A percentile compares a stretch with the other conserved stretches of the same genome.
These are phyloP conservation scores for Penicillium alfredii DNA, from an alignment of 495 filamentous ascomycete genomes.

Conservation along the genomic window DNA sequence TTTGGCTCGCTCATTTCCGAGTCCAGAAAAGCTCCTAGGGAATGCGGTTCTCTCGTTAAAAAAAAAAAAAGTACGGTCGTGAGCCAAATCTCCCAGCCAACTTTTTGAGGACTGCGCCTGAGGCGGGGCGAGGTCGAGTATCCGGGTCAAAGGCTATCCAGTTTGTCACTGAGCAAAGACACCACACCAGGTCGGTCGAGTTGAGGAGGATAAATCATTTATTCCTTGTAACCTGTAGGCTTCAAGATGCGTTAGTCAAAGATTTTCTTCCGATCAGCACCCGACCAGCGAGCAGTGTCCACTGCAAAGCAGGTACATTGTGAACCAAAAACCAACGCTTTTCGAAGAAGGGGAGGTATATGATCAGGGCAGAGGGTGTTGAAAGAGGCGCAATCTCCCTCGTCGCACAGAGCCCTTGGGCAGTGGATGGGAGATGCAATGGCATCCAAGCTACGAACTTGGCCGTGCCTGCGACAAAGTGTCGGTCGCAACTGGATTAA, in stretches of 20 bases:
- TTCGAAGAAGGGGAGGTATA: too few relatives aligned
- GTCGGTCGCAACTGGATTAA: not conserved
- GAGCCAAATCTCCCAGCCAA: slow-evolving; percentile 2
- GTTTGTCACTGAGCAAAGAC: slow-evolving; percentile 21
- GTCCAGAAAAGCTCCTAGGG: too few relatives aligned
- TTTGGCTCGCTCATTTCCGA: slow-evolving; percentile 33
- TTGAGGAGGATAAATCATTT: slow-evolving; percentile 25
- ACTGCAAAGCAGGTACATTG: too few relatives aligned
- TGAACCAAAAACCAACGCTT: too few relatives aligned
- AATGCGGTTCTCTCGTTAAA: too few relatives aligned
- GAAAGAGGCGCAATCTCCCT: too few relatives aligned
- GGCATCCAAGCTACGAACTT: not conserved
- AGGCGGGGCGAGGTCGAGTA: slow-evolving; percentile 4
- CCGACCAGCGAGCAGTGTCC: slow-evolving; percentile 1
- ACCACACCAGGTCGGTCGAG: slow-evolving; percentile 23
- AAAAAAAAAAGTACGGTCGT: too few relatives aligned
- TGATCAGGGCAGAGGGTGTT: too few relatives aligned
- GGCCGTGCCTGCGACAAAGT: not conserved
- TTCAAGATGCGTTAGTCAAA: slow-evolving; percentile 11
- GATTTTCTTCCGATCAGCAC: not conserved
- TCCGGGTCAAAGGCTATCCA: slow-evolving; percentile 22
- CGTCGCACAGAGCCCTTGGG: too few relatives aligned
- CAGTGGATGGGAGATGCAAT: too few relatives aligned
- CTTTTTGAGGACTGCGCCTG: slow-evolving; percentile 1
- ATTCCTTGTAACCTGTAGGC: slow-evolving; percentile 17